These are phyloP conservation scores for Jaminaea rosea DNA, from an alignment of 1,284 basidiomycete species.

Conservation along the genomic window DNA sequence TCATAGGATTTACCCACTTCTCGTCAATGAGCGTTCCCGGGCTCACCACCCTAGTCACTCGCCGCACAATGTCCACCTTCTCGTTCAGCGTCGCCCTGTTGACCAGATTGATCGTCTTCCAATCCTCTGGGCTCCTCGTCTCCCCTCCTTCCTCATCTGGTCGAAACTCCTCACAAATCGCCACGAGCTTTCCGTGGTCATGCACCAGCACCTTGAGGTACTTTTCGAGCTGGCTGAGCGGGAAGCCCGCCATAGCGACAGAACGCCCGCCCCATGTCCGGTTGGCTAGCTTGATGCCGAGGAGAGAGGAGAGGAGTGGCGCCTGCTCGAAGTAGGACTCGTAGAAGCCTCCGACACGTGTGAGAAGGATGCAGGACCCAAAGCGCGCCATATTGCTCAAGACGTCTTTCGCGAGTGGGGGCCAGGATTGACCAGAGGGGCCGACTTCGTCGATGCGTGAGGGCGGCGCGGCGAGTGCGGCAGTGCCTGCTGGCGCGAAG, in stretches of 20 bases:
- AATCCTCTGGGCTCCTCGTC: slow-evolving; percentile 41
- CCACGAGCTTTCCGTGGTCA: slow-evolving; percentile 35
- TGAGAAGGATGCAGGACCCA: slow-evolving; percentile 38
- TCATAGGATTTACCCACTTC: slow-evolving; percentile 40
- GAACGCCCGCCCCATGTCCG: slow-evolving; percentile 31
- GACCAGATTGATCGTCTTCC: slow-evolving; percentile 4
- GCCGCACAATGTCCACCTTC: slow-evolving; percentile 15
- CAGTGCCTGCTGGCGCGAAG: neutral
- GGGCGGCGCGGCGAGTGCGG: neutral
- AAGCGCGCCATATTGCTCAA: slow-evolving; percentile 33
- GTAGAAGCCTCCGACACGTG: slow-evolving; percentile 44
- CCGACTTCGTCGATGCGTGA: neutral
- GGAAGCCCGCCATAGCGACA: slow-evolving; percentile 44
- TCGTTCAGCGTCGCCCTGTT: slow-evolving; percentile 4
- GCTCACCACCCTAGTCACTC: slow-evolving; percentile 38
- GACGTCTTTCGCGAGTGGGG: slow-evolving; percentile 34
- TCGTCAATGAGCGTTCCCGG: slow-evolving; percentile 44
- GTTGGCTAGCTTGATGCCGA: slow-evolving; percentile 38
- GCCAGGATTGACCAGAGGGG: slow-evolving; percentile 16
- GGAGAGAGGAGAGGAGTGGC: slow-evolving; percentile 19
- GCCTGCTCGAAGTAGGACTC: slow-evolving; percentile 45
- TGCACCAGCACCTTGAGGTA: slow-evolving; percentile 42
- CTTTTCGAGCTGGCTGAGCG: slow-evolving; percentile 40
- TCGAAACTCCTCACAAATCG: slow-evolving; percentile 40
- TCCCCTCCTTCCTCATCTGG: slow-evolving; percentile 27